Base-by-base conservation (phyloP, 2,329 filamentous ascomycete species). In the Aplosporella prunicola region DNA sequence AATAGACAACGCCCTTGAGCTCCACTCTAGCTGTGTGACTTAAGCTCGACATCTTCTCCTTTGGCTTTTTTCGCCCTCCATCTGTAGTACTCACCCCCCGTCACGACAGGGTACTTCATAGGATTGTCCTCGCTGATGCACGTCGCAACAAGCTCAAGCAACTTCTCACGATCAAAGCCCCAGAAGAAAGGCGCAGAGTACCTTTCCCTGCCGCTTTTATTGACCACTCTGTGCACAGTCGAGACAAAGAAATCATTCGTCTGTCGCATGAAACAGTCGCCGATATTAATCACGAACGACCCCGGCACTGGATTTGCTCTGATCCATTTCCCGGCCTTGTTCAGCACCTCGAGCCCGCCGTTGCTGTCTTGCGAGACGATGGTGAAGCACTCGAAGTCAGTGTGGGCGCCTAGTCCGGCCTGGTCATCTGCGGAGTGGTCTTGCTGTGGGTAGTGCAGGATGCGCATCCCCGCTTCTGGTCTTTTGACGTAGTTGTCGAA, bases 321-420 rank as follows among this genome's bases (percentile, higher is more conserved):
- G 7, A 66, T 49, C 61, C 61, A 66, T 1, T 52, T 40, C 5
- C 60, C 62, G 20, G 62, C 58, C n/a, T 51, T 55, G 40, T 63
- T 64, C 2, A 65, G 51, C 0, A 66, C 62, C 39, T 66, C 59
- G 16, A 66, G 51, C 10, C 30, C 29, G 8, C 34, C 18, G 4
- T 17, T 25, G 20, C 23, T 22, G 9, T 31, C 27, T 17, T 58
- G 55, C 34, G 46, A 51, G 1, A 65, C 61, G 9, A 66, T 51
- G 0, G 62, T 65, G 44, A 64, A 57, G 55, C 60, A 64, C 40
- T 55, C 60, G 42, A 63, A 64, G 38, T 65, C 62, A 2, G 61
- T 56, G 38, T 66, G 62, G 0, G 62, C 62, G 8, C 61, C 60
- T 10, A 64, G 55, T 2, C 61, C 60, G 4, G 61, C 57, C 3